Base-by-base conservation (phyloP, 805 yeast genomes). In the Hanseniaspora valbyensis region DNA sequence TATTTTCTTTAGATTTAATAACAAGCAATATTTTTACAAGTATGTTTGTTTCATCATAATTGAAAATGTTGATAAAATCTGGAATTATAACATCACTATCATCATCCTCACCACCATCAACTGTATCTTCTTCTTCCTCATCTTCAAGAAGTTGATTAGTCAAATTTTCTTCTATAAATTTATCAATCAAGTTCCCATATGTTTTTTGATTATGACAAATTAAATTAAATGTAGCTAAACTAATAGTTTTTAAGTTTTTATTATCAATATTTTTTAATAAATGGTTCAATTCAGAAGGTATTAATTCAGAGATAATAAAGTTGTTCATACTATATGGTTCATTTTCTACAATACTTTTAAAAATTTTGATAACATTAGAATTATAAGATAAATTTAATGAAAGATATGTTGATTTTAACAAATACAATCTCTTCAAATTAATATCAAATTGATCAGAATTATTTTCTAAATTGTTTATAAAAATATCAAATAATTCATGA, bases 11-110 rank as follows among this genome's bases (percentile, higher is more conserved):
- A 25, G 44, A 12, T 34, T 30, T 39, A 9, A 48, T 29, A 6
- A 48, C n/a, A 21, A 48, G 4, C 2, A 48, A 10, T 12, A 36
- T 16, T 16, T 48, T 48, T 16, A 48, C 14, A 4, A 48, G n/a
- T 2, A 13, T 21, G n/a, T 25, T 10, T 8, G 40, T 38, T 7
- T 16, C 18, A 12, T n/a, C 39, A 25, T 6, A 5, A 32, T 12
- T 16, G 16, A 26, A 30, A 8, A 30, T n/a, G 22, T 21, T 21
- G 13, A 26, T 12, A 16, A 48, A 40, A 2, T 12, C 6, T 19
- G 32, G 32, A 14, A 39, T 39, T 39, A 3, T 14, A 4, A 25
- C 4, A 9, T 39, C 42, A 16, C 29, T 25, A 21, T 39, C 42
- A 13, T 48, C 42, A 10, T 32, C 26, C 2, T 18, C 25, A 13